Evolutionary conservation across 225 moss, liverwort and hornwort species (phyloP), one percentile per base, ranked within the genome.

Genomic region (Rhytidiadelphus loreus): DNA sequence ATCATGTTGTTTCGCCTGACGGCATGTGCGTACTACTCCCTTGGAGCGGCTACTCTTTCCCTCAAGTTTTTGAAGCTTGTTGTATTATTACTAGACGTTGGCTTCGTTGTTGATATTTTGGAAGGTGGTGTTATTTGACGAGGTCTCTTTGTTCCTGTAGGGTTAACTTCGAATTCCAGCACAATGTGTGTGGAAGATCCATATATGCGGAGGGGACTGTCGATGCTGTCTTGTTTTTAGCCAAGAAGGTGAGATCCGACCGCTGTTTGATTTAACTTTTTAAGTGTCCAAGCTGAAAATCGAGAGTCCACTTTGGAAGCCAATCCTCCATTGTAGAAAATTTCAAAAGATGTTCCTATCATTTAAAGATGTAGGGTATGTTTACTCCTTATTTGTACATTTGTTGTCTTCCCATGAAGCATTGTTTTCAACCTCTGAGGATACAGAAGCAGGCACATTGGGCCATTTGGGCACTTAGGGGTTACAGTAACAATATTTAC

Each of bases 161-260:
- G 92, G 96, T 96, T 77, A 83, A 85, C 37, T 97, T 99, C 77
- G 91, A 96, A 71, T 97, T 99, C 90, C 92, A 99, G 91, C 97
- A 97, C 89, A 99, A 99, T 87, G 96, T 99, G 32, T 96, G 98
- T 78, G 98, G 97, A 80, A 96, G 97, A 87, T 94, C 95, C 71
- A 97, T 97, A 65, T 99, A 99, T 84, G 97, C 96, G 35, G 95
- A 99, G 83, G 98, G 98, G 32, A 97, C 98, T 61, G 96, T 99
- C 28, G 98, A 99, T 83, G 98, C 98, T 28, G 98, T 94, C 73
- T 88, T 97, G 50, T 97, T 97, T 88, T 91, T 99, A 41, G 90
- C 93, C 43, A 99, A 96, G 89, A 97, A 99, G 97, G 97, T 97
- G 87, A 85, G 88, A 58, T 72, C 70, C 46, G 25, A 60, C 69